A percentile compares a stretch with the other conserved stretches of the same genome.
Conservation (phyloP, 1,284 basidiomycete species). For the Ceratobasidium sp. region DNA sequence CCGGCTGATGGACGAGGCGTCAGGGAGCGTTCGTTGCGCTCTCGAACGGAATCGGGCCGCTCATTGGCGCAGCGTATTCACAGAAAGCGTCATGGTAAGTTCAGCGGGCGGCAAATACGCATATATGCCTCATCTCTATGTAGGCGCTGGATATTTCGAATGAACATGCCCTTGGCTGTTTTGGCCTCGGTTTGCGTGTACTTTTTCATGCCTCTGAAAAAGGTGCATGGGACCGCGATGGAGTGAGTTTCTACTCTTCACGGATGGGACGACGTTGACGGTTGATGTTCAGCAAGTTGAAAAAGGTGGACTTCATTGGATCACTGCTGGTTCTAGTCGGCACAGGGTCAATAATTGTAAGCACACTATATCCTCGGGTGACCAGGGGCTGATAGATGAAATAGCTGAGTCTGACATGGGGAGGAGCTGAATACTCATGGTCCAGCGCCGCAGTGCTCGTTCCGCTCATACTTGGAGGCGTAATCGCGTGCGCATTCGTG, state of each 20-base stretch:
- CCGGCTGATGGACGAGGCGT: neutral
- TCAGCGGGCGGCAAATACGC: too few species aligned
- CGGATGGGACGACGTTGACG: neutral
- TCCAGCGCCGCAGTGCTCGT: slow-evolving; percentile 49
- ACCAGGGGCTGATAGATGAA: neutral
- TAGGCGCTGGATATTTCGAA: slow-evolving; percentile 47
- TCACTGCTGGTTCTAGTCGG: slow-evolving; percentile 51
- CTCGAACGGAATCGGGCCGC: slow-evolving; percentile 32
- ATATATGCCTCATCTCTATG: neutral
- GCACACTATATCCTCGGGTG: neutral
- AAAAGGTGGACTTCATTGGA: slow-evolving; percentile 53
- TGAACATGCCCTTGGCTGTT: slow-evolving; percentile 50
- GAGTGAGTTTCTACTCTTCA: neutral
- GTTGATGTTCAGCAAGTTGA: slow-evolving; percentile 46
- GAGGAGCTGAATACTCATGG: slow-evolving; percentile 49
- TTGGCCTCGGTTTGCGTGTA: slow-evolving; percentile 48
- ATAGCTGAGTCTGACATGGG: slow-evolving; percentile 54
- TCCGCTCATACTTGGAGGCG: slow-evolving; percentile 50
- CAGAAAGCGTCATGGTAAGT: slow-evolving; percentile 41
- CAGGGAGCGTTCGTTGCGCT: slow-evolving; percentile 33
- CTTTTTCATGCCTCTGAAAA: slow-evolving; percentile 51
- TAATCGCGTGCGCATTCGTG: slow-evolving; percentile 50
- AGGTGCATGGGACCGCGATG: slow-evolving; percentile 48
- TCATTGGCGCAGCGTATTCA: slow-evolving; percentile 35
- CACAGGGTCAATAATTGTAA: slow-evolving; percentile 49